These are phyloP conservation scores for Podaxis mareebaensis DNA, from an alignment of 768 basidiomycete genomes.

Conservation along the genomic window DNA sequence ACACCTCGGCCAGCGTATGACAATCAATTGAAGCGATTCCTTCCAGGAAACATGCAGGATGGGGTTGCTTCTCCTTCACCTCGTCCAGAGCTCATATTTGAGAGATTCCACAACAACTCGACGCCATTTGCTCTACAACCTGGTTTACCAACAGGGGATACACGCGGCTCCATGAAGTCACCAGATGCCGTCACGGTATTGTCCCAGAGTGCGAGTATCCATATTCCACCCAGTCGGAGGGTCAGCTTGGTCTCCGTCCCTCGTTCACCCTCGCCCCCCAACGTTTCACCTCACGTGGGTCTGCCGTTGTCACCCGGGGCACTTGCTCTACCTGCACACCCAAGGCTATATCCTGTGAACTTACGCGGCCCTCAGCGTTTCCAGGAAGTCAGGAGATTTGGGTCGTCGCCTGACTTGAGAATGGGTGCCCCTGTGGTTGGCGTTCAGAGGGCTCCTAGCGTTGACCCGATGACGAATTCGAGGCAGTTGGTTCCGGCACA, in stretches of 20 bases:
- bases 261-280: conserved; percentile 25
- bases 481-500: background rate
- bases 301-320: conserved; percentile 28
- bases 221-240: conserved; percentile 11
- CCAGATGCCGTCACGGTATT: background rate
- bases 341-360: conserved; percentile 20
- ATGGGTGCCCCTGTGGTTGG: background rate
- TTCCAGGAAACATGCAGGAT: background rate
- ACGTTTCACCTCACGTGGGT: conserved; percentile 18
- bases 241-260: conserved; percentile 26
- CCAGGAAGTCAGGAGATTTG: conserved; percentile 16
- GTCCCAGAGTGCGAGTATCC: conserved; percentile 11
- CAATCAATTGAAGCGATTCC: background rate
- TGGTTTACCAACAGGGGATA: background rate
- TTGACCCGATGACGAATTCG: background rate
- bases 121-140: background rate
- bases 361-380: conserved; percentile 10
- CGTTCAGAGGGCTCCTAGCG: too few species aligned
- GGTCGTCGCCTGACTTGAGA: conserved; percentile 14
- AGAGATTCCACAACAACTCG: background rate
- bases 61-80: background rate
- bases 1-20: background rate
- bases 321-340: conserved; percentile 25
- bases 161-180: background rate
- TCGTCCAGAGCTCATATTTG: background rate